phyloP scores from a whole-genome alignment of 1,284 basidiomycete species.

The Puccinia novopanici region DNA sequence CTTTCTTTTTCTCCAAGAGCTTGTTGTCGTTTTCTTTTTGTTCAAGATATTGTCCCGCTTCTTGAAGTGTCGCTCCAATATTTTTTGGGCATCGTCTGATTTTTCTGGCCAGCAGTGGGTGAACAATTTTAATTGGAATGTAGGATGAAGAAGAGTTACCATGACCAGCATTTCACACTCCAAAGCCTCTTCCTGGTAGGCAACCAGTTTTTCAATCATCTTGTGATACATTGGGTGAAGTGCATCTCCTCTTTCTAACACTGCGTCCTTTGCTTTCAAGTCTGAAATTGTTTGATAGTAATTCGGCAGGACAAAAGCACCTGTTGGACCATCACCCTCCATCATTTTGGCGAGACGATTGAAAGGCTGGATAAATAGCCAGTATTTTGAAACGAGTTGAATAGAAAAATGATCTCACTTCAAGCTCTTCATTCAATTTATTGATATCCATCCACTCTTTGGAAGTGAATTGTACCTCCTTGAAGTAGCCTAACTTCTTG shows the following conservation, averaged over 20 bases:
- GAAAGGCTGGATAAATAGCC: too few relatives aligned
- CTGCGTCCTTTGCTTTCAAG: too few relatives aligned
- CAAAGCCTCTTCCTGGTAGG: neutral
- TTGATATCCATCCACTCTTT: neutral
- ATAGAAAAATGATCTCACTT: neutral
- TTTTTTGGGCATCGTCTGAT: neutral
- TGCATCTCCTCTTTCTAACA: too few relatives aligned
- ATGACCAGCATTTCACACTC: slow-evolving; percentile 21
- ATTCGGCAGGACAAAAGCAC: too few relatives aligned
- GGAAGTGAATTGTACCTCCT: neutral
- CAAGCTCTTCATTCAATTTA: neutral
- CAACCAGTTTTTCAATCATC: neutral
- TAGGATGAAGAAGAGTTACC: neutral
- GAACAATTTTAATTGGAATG: neutral
- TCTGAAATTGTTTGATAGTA: too few relatives aligned
- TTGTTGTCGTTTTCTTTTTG: too few relatives aligned
- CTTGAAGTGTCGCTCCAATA: too few relatives aligned
- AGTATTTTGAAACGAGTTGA: neutral
- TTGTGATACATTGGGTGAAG: too few relatives aligned
- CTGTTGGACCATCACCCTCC: too few relatives aligned
- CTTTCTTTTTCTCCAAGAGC: too few relatives aligned
- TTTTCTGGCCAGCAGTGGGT: neutral
- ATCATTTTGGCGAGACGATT: too few relatives aligned
- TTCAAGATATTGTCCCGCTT: too few relatives aligned
- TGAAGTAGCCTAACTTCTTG: neutral